Base-by-base conservation (phyloP, 768 basidiomycete species). In the Clitopilus passeckerianus region DNA sequence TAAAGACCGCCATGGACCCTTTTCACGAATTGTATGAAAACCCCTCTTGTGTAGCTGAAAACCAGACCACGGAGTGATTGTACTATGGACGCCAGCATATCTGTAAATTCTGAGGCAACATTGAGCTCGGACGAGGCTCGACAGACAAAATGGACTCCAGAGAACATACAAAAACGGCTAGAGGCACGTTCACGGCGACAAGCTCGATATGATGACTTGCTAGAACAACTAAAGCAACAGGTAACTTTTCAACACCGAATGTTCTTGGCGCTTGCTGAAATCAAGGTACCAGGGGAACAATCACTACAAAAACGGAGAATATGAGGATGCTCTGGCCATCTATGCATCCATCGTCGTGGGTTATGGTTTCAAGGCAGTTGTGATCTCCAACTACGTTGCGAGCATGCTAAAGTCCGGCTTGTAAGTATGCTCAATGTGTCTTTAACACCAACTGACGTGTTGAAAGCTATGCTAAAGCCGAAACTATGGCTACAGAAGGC, bases 381-480 rank as follows among this genome's bases (percentile, higher is more conserved):
- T 76, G 33, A 67, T 71, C 59, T 72, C 76, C 44, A 72, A 73
- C 55, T 65, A 77, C 12, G 71, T 75, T 34, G 74, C 68, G 1
- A 70, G 71, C 0, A 75, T 75, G 58, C 58, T 77, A 8, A 77
- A 77, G 59, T 60, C 76, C 1, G 63, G 70, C 53, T 68, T 69
- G 70, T 74, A 61, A 59, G 71, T 59, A 18, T 44, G n/a, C 54
- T 12, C 4, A 46, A 27, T 59, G 50, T n/a, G n/a, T n/a, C n/a
- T n/a, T n/a, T n/a, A 10, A 43, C 12, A 23, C 35, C 53, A 54
- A 43, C 6, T 27, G 53, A 18, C 14, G 27, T 30, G 5, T 24
- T 2, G 10, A 30, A 10, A 79, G 79, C 64, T 76, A 72, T 56
- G 72, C 74, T 52, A 63, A 72, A 59, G 79, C 79, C 3, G 77